Conservation (phyloP, 192 early-diverging fungal genomes). For the Spizellomyces punctatus region DNA sequence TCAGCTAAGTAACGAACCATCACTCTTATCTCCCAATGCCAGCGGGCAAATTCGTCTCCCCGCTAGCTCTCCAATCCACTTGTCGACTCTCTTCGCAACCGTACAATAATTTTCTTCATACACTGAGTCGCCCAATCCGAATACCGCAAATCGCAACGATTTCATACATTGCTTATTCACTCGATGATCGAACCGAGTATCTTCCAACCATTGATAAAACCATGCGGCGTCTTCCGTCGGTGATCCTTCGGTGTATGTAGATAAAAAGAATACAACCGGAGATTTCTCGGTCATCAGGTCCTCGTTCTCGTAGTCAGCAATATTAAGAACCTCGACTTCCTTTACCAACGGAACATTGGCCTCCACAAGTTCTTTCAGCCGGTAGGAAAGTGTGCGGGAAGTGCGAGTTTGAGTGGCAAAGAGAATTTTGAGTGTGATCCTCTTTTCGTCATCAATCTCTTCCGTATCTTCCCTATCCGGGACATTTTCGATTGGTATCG, state of each 20-base stretch:
- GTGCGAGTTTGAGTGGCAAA: conserved; percentile 61
- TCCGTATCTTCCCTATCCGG: not conserved
- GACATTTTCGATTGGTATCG: too few relatives aligned
- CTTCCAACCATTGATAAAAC: conserved; percentile 69
- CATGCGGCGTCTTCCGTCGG: conserved; percentile 60
- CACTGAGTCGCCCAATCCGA: conserved; percentile 72
- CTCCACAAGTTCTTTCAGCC: conserved; percentile 38
- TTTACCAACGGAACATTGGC: conserved; percentile 21
- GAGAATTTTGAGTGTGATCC: conserved; percentile 53
- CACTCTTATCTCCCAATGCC: conserved; percentile 62
- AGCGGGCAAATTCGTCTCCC: conserved; percentile 62
- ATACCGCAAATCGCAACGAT: conserved; percentile 65
- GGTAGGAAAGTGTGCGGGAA: conserved; percentile 50
- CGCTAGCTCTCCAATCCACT: conserved; percentile 62
- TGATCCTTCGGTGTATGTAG: conserved; percentile 69
- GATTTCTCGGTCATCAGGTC: conserved; percentile 56
- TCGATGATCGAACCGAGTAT: conserved; percentile 63
- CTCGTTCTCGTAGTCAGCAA: conserved; percentile 68
- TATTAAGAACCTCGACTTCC: conserved; percentile 50
- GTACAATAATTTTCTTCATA: conserved; percentile 65
- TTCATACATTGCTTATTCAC: conserved; percentile 55
- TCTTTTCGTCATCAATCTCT: conserved; percentile 2
- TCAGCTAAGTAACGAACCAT: not conserved
- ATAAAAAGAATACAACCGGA: conserved; percentile 64
- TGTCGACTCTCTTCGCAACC: conserved; percentile 58